Percentiles rank a stretch among this genome's conserved stretches.
Evolutionary conservation across 2,329 filamentous ascomycete genomes (phyloP).

Genomic region (Exserohilum turcica): DNA sequence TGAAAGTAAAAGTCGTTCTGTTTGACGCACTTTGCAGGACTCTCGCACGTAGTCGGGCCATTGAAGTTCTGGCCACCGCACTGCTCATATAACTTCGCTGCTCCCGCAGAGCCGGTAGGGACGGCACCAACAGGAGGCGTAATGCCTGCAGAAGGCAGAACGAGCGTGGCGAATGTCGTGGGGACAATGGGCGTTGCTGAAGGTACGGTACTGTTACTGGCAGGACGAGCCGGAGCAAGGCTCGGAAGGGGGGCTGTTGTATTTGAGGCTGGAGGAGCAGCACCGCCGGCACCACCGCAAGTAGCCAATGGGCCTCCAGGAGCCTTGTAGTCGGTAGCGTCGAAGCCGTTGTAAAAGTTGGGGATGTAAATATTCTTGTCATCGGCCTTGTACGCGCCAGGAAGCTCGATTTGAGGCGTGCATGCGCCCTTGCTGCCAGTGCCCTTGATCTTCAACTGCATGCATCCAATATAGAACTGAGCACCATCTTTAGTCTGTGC

Average conservation of each 20-base stretch:
- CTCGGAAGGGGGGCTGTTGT: conserved; percentile 12
- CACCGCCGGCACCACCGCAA: conserved; percentile 32
- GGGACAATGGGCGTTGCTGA: conserved; percentile 8
- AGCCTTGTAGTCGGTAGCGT: conserved; percentile 35
- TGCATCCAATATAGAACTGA: conserved; percentile 53
- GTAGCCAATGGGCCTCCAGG: conserved; percentile 37
- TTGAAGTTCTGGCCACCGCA: conserved; percentile 48
- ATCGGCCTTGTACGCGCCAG: conserved; percentile 45
- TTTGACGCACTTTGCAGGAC: conserved; percentile 43
- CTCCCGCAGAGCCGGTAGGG: conserved; percentile 4
- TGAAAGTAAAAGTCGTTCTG: conserved; percentile 52
- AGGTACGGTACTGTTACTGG: conserved; percentile 9
- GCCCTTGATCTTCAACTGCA: conserved; percentile 51
- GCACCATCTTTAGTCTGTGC: conserved; percentile 44
- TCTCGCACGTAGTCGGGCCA: conserved; percentile 46
- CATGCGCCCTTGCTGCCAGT: conserved; percentile 45
- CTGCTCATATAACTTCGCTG: conserved; percentile 15
- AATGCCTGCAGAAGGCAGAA: conserved; percentile 9
- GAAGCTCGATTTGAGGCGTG: conserved; percentile 48
- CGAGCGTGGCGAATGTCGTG: conserved; percentile 16
- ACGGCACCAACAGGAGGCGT: conserved; percentile 28
- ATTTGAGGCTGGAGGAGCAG: conserved; percentile 18
- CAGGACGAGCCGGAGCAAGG: conserved; percentile 4
- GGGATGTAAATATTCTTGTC: conserved; percentile 46
- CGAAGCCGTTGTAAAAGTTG: conserved; percentile 45